These are phyloP conservation scores for Eimeria maxima DNA, from an alignment of 169 alveolate genomes.

Conservation along the genomic window DNA sequence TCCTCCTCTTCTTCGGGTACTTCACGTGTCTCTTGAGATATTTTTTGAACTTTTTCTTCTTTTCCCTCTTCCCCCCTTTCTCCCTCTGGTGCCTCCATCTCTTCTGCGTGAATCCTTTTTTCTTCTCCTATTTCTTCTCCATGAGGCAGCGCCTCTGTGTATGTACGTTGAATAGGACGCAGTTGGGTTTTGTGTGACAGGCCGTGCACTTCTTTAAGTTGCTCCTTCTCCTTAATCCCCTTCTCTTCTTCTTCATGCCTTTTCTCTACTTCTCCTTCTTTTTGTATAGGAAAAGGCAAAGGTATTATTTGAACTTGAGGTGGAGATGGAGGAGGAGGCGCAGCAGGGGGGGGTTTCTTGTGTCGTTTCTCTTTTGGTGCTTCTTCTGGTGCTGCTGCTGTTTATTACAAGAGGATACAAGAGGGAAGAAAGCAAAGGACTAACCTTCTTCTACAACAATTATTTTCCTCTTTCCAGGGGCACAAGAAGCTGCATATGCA, in stretches of 20 bases:
- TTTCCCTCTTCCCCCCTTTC: neutral
- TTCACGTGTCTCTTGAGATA: neutral
- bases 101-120: neutral
- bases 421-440: neutral
- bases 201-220: neutral
- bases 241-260: neutral
- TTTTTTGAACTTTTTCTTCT: neutral
- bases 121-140: neutral
- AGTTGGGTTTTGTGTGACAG: neutral
- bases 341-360: neutral
- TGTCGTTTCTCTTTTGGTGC: neutral
- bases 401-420: neutral
- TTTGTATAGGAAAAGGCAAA: neutral
- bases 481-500: conserved; percentile 22
- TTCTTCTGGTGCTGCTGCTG: conserved; percentile 49
- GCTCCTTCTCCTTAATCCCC: neutral
- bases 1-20: conserved; percentile 29
- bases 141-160: neutral
- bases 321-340: neutral
- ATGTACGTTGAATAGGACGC: neutral
- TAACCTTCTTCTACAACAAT: conserved; percentile 30
- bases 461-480: conserved; percentile 31
- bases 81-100: neutral
- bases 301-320: conserved; percentile 24
- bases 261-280: neutral